phyloP scores from a whole-genome alignment of 1,284 basidiomycete genomes.

The Porogramme epimiltina region DNA sequence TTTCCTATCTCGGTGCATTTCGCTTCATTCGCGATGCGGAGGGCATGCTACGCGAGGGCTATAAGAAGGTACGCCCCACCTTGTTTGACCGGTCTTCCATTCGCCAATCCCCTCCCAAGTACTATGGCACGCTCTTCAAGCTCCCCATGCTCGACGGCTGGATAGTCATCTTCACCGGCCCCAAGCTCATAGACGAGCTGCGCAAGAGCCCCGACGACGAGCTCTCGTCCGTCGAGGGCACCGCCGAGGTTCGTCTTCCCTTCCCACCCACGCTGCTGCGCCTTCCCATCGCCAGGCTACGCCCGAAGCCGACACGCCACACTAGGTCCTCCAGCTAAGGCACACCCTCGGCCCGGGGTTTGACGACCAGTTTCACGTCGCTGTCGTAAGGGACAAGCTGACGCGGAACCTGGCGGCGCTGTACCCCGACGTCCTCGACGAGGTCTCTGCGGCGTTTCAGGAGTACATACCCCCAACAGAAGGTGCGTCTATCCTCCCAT shows the following conservation, averaged over 20 bases:
- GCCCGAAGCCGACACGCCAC: too few relatives aligned
- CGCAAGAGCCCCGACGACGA: constrained; percentile 40
- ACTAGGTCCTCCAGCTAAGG: constrained; percentile 17
- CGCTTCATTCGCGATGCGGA: constrained; percentile 23
- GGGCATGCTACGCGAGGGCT: constrained; percentile 32
- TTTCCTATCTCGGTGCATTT: constrained; percentile 32
- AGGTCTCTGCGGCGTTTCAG: constrained; percentile 28
- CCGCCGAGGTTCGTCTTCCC: constrained; percentile 25
- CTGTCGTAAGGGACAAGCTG: constrained; percentile 29
- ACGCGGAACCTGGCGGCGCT: constrained; percentile 29
- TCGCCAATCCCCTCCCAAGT: constrained; percentile 24
- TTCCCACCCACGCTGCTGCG: background rate
- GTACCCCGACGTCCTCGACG: constrained; percentile 31
- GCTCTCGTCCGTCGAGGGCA: constrained; percentile 40
- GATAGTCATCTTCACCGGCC: constrained; percentile 41
- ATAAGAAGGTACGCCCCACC: constrained; percentile 28
- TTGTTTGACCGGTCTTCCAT: background rate
- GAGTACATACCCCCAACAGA: constrained; percentile 21
- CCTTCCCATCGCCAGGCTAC: background rate
- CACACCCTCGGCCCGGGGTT: constrained; percentile 19
- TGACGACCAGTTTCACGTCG: constrained; percentile 32
- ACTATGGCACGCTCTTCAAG: constrained; percentile 41
- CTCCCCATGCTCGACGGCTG: constrained; percentile 41
- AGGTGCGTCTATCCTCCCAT: constrained; percentile 13
- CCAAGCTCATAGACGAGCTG: constrained; percentile 44